These are phyloP conservation scores for Populus alba DNA, from an alignment of 345 rosid species.

Conservation along the genomic window DNA sequence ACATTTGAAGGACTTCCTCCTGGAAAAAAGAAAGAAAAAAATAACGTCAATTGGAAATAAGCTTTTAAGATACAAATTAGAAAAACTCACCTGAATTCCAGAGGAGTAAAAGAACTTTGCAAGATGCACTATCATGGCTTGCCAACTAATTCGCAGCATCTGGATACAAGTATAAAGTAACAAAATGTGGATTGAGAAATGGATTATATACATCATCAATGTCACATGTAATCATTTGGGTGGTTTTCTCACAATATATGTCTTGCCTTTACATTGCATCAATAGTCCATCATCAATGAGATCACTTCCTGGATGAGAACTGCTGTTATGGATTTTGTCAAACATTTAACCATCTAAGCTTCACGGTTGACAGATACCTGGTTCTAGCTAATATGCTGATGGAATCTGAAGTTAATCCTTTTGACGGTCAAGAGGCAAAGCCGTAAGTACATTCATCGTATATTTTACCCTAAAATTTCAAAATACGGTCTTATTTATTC, in stretches of 20 bases:
- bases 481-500: background rate
- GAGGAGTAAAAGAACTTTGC: background rate
- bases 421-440: conserved; percentile 98
- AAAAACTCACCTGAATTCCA: background rate
- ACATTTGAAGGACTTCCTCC: background rate
- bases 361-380: conserved; percentile 61
- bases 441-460: conserved; percentile 63
- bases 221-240: background rate
- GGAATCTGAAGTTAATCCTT: conserved; percentile 99
- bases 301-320: background rate
- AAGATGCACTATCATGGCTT: background rate
- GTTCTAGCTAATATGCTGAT: conserved; percentile 99
- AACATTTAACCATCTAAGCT: background rate
- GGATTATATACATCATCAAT: background rate
- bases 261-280: background rate
- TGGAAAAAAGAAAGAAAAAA: background rate
- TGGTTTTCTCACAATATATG: background rate
- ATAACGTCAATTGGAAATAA: background rate
- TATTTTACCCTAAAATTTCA: background rate
- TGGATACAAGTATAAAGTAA: background rate
- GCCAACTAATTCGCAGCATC: background rate
- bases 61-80: background rate
- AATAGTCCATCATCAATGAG: background rate
- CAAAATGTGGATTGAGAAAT: background rate
- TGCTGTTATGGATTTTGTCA: background rate